Evolutionary conservation across 2,329 filamentous ascomycete species (phyloP).

Genomic region (Drechslera avenae): DNA sequence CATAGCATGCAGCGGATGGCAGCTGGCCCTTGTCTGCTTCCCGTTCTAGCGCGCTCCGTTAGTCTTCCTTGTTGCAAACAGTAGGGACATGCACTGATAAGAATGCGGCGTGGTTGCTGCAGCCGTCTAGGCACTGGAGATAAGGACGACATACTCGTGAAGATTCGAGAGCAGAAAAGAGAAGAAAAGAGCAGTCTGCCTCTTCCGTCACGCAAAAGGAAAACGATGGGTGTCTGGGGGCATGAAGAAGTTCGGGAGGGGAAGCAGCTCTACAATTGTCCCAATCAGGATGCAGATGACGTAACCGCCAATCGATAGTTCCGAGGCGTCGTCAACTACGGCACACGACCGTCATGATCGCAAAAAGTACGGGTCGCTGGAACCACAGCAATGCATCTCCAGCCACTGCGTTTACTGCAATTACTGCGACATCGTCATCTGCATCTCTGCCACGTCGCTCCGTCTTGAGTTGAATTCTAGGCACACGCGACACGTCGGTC

Average conservation of each 20-base stretch:
- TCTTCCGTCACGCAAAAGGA: not conserved
- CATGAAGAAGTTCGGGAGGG: not conserved
- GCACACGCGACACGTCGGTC: not conserved
- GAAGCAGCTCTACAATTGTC: constrained; percentile 17
- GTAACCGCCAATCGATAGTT: constrained; percentile 13
- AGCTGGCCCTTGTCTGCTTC: not conserved
- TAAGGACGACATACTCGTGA: not conserved
- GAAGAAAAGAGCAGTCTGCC: not conserved
- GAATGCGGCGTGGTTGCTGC: not conserved
- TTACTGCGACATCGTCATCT: constrained; percentile 5
- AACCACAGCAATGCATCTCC: constrained; percentile 17
- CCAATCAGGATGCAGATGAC: constrained; percentile 16
- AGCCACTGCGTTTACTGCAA: not conserved
- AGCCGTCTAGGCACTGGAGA: not conserved
- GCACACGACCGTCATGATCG: constrained; percentile 11
- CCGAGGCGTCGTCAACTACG: constrained; percentile 12
- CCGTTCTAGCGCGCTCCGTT: not conserved
- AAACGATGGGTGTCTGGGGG: not conserved
- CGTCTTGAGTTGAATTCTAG: constrained; percentile 1
- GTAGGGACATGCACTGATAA: not conserved
- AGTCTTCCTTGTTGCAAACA: not conserved
- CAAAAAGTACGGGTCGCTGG: constrained; percentile 14
- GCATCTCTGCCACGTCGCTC: constrained; percentile 3
- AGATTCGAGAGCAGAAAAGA: not conserved
- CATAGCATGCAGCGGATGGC: not conserved